A percentile compares a stretch with the other conserved stretches of the same genome.
Evolutionary conservation across 2,329 filamentous ascomycete species (phyloP).

Genomic region (Ceratocystis huliohia): DNA sequence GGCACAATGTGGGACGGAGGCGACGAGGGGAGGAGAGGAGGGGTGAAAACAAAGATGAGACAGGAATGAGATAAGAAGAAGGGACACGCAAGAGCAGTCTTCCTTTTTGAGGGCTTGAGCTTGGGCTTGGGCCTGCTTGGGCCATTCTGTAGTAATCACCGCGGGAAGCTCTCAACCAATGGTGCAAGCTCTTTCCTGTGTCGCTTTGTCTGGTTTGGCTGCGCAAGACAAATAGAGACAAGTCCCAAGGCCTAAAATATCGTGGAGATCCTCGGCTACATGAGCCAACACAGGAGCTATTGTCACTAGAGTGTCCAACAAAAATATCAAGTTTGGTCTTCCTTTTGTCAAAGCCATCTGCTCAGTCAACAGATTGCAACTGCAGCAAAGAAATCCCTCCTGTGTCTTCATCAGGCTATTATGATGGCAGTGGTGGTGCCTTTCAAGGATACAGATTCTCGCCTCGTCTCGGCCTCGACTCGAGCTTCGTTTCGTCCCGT

Average conservation of each 20-base stretch:
- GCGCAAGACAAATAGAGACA: neutral
- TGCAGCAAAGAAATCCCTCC: too few species aligned
- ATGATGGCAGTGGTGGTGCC: neutral
- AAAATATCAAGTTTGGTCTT: too few species aligned
- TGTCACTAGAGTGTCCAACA: neutral
- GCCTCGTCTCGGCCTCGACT: constrained; percentile 15
- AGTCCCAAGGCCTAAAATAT: neutral
- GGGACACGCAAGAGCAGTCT: neutral
- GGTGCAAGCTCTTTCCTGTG: neutral
- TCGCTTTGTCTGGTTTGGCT: neutral
- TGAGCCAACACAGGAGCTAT: neutral
- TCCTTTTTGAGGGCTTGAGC: too few species aligned
- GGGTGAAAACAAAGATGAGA: neutral
- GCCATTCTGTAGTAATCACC: too few species aligned
- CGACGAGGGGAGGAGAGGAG: too few species aligned
- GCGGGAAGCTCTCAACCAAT: too few species aligned
- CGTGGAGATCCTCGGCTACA: neutral
- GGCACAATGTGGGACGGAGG: too few species aligned
- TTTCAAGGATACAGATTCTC: constrained; percentile 14
- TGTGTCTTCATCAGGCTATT: too few species aligned
- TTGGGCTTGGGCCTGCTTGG: too few species aligned
- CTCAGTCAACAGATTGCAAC: too few species aligned
- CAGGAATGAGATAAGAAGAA: neutral
- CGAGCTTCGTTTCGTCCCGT: constrained; percentile 15
- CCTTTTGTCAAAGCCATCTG: too few species aligned